Percentiles rank a stretch among this genome's conserved stretches.
phyloP scores from a whole-genome alignment of 2,329 filamentous ascomycete genomes.

The Coniochaeta sp. region DNA sequence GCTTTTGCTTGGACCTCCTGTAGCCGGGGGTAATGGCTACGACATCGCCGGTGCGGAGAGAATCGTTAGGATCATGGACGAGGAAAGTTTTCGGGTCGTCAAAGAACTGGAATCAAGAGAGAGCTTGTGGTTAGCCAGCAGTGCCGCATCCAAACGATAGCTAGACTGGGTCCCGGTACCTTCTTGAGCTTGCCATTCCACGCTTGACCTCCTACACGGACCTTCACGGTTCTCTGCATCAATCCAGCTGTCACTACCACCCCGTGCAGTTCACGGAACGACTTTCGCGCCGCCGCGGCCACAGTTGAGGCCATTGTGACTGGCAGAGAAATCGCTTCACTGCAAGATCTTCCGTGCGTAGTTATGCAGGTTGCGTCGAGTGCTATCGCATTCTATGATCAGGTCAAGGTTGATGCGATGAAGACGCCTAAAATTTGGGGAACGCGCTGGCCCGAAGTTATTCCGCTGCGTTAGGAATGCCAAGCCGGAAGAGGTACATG shows the following conservation, averaged over 20 bases:
- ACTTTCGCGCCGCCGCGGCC: conserved; percentile 29
- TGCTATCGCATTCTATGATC: too few species aligned
- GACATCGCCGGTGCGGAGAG: conserved; percentile 66
- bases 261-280: conserved; percentile 49
- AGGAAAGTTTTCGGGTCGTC: conserved; percentile 57
- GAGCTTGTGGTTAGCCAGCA: background rate
- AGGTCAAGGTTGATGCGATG: too few species aligned
- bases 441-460: too few species aligned
- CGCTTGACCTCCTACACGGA: conserved; percentile 61
- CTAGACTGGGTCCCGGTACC: conserved; percentile 33
- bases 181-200: conserved; percentile 71
- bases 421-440: too few species aligned
- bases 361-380: background rate
- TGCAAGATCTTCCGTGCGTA: background rate
- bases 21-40: conserved; percentile 62
- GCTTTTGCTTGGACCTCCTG: conserved; percentile 59
- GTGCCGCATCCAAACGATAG: background rate
- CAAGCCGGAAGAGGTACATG: too few species aligned
- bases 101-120: conserved; percentile 47
- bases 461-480: too few species aligned
- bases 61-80: conserved; percentile 72
- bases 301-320: conserved; percentile 27
- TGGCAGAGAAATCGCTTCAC: background rate
- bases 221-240: conserved; percentile 75
- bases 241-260: conserved; percentile 72